phyloP scores from a whole-genome alignment of 2,329 filamentous ascomycete species.

The Aspergillus eucalypticola region DNA sequence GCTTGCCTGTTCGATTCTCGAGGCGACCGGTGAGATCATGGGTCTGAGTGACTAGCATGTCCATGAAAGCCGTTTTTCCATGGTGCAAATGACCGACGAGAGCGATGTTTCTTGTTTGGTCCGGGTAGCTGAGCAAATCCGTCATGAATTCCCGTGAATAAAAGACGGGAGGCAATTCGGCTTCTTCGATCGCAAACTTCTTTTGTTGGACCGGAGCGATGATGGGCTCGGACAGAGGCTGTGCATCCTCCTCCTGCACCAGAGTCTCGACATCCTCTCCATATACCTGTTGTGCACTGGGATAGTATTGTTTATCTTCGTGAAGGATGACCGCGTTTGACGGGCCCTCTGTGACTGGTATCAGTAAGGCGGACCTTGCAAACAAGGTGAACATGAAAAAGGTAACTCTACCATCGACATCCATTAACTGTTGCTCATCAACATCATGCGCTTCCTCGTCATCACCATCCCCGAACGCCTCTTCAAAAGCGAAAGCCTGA shows the following conservation, averaged over 20 bases:
- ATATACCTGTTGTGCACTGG: slow-evolving; percentile 94
- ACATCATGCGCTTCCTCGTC: slow-evolving; percentile 62
- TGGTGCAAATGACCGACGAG: slow-evolving; percentile 93
- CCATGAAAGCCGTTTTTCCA: slow-evolving; percentile 97
- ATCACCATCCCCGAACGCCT: slow-evolving; percentile 64
- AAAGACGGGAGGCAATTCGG: slow-evolving; percentile 82
- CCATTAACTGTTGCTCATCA: slow-evolving; percentile 84
- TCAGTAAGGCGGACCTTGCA: neutral
- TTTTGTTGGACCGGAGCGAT: slow-evolving; percentile 90
- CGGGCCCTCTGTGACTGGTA: slow-evolving; percentile 67
- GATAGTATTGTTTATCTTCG: slow-evolving; percentile 99
- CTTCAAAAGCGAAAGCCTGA: slow-evolving; percentile 76
- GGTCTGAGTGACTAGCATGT: slow-evolving; percentile 95
- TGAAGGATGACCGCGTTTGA: slow-evolving; percentile 97
- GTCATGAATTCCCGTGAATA: slow-evolving; percentile 92
- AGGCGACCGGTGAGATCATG: slow-evolving; percentile 80
- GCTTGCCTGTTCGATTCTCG: slow-evolving; percentile 77
- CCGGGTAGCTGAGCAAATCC: slow-evolving; percentile 92
- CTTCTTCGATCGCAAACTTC: slow-evolving; percentile 93
- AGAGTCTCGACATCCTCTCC: slow-evolving; percentile 91
- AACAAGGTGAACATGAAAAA: neutral
- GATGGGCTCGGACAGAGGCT: slow-evolving; percentile 88
- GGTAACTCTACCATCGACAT: slow-evolving; percentile 69
- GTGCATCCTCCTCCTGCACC: slow-evolving; percentile 95
- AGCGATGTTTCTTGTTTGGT: slow-evolving; percentile 90